These are phyloP conservation scores for Pseudogymnoascus sp. DNA, from an alignment of 2,329 filamentous ascomycete genomes.

Conservation along the genomic window DNA sequence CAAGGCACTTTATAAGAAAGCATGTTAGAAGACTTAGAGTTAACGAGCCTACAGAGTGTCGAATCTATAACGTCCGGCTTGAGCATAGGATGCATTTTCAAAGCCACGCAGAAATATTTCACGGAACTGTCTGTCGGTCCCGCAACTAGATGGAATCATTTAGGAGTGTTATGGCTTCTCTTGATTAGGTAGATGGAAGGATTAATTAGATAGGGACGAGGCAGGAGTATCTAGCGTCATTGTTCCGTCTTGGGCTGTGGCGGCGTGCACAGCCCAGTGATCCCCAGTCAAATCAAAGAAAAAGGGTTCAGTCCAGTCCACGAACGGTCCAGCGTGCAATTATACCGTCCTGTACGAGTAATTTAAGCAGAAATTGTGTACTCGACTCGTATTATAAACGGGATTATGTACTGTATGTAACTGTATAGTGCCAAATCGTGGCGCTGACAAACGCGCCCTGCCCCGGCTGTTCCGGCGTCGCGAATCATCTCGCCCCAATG, in stretches of 20 bases:
- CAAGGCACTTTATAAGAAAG: slow-evolving; percentile 7
- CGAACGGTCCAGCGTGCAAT: too few relatives aligned
- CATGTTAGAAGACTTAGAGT: background rate
- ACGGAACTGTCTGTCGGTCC: background rate
- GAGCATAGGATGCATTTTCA: background rate
- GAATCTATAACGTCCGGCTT: background rate
- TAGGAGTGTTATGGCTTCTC: background rate
- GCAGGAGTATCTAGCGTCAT: background rate
- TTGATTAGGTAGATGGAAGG: background rate
- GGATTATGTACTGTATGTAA: too few relatives aligned
- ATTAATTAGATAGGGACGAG: background rate
- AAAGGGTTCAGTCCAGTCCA: background rate
- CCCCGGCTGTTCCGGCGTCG: slow-evolving; percentile 2
- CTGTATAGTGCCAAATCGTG: background rate
- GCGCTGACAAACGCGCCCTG: slow-evolving; percentile 7
- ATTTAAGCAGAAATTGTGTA: background rate
- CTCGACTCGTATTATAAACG: background rate
- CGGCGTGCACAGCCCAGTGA: background rate
- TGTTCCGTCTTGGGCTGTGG: background rate
- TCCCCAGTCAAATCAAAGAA: background rate
- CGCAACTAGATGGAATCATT: background rate
- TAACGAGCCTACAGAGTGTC: background rate
- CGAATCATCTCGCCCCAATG: background rate
- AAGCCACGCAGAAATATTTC: background rate
- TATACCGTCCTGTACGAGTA: too few relatives aligned